Conservation (phyloP, 139 green algal species). For the Micractinium conductrix region DNA sequence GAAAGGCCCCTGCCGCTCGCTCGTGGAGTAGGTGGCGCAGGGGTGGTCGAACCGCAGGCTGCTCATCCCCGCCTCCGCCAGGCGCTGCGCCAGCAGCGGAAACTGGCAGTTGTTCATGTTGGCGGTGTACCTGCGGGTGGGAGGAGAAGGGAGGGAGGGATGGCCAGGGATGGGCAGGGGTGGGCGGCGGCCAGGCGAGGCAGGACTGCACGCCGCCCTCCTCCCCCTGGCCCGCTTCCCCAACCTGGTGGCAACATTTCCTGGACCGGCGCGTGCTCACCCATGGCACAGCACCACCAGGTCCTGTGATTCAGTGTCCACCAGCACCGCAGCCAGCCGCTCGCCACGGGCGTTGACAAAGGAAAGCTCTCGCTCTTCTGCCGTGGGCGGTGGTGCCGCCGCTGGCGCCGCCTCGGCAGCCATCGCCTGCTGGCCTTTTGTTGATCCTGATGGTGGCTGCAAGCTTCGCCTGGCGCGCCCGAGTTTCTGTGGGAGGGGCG, state of each 20-base stretch:
- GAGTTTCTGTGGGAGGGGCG: too few relatives aligned
- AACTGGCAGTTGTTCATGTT: constrained; percentile 49
- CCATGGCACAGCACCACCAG: constrained; percentile 51
- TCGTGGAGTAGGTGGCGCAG: constrained; percentile 13
- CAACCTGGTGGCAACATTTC: too few relatives aligned
- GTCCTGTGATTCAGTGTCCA: constrained; percentile 26
- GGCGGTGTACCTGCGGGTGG: constrained; percentile 31
- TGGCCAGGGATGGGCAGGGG: not conserved
- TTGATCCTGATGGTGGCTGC: too few relatives aligned
- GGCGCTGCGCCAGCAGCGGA: constrained; percentile 23
- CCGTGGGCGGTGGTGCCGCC: too few relatives aligned
- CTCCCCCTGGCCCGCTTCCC: too few relatives aligned
- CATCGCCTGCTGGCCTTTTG: too few relatives aligned
- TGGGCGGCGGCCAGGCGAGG: not conserved
- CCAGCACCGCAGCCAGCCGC: constrained; percentile 21
- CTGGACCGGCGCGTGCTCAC: constrained; percentile 3
- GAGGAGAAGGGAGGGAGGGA: not conserved
- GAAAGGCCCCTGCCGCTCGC: constrained; percentile 43
- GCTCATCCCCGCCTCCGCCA: constrained; percentile 34
- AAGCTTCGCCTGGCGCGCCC: too few relatives aligned
- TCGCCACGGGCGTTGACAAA: constrained; percentile 44
- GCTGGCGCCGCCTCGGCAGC: too few relatives aligned
- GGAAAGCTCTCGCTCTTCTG: constrained; percentile 3
- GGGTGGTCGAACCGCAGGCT: constrained; percentile 51
- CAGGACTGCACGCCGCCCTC: too few relatives aligned